These are phyloP conservation scores for Collybia nuda DNA, from an alignment of 768 basidiomycete genomes.

Conservation along the genomic window DNA sequence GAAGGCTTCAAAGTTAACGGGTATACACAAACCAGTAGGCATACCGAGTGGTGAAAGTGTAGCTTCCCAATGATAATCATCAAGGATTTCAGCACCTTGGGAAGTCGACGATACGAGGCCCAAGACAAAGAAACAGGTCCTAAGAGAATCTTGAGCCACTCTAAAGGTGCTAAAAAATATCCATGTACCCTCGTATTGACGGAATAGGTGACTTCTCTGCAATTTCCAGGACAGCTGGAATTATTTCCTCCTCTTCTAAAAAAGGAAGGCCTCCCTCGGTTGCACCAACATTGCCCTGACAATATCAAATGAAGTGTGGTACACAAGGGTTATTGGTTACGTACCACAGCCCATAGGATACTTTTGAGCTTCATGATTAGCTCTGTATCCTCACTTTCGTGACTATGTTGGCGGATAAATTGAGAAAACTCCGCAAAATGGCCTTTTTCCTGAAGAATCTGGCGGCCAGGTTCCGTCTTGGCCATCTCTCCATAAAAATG, in stretches of 20 bases:
- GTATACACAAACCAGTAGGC: constrained; percentile 91
- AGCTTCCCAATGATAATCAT: constrained; percentile 92
- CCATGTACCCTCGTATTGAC: constrained; percentile 85
- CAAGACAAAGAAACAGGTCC: constrained; percentile 97
- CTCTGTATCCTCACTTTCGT: constrained; percentile 81
- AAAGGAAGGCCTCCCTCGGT: constrained; percentile 91
- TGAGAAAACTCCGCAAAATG: constrained; percentile 91
- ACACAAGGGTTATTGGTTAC: constrained; percentile 26
- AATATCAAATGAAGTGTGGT: too few species aligned
- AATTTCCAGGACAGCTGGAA: constrained; percentile 87
- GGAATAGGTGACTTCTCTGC: constrained; percentile 87
- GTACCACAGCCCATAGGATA: constrained; percentile 93
- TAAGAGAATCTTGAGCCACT: not conserved
- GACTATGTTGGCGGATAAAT: constrained; percentile 83
- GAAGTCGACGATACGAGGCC: constrained; percentile 90
- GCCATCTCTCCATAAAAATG: constrained; percentile 99
- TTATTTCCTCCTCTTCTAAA: constrained; percentile 93
- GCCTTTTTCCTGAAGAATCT: constrained; percentile 84
- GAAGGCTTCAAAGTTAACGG: constrained; percentile 79
- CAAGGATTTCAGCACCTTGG: constrained; percentile 90
- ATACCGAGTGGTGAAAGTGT: constrained; percentile 82
- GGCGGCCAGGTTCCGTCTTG: constrained; percentile 93
- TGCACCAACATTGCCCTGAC: constrained; percentile 90
- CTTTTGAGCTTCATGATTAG: constrained; percentile 91
- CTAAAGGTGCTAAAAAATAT: not conserved